Percentiles rank a stretch among this genome's conserved stretches.
phyloP scores from a whole-genome alignment of 164 flowering plant species.

The Dillenia turbinata region DNA sequence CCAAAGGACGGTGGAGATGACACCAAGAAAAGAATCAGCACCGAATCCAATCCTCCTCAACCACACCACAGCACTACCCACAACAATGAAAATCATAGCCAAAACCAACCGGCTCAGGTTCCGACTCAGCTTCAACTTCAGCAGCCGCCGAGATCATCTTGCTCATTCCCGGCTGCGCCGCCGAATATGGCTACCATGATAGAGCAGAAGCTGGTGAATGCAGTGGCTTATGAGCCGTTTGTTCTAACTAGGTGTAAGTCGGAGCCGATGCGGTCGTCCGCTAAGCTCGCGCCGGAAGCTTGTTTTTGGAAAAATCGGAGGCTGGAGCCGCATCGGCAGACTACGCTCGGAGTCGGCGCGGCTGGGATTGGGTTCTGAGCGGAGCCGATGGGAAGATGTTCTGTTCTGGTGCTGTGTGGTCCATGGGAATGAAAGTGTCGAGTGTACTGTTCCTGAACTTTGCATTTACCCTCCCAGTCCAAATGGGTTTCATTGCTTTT shows the following conservation, averaged over 20 bases:
- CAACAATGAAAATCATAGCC: conserved; percentile 2
- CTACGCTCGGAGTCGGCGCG: conserved; percentile 52
- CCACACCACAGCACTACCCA: conserved; percentile 3
- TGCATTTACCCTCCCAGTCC: neutral
- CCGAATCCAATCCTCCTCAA: conserved; percentile 20
- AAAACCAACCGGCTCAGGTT: no score
- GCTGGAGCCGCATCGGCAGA: conserved; percentile 57
- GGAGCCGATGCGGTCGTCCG: conserved; percentile 80
- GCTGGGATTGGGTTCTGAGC: conserved; percentile 70
- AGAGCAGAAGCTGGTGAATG: conserved; percentile 61
- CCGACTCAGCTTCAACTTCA: neutral
- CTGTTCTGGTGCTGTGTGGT: neutral
- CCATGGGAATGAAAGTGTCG: neutral
- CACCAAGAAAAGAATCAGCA: conserved; percentile 31
- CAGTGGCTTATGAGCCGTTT: conserved; percentile 67
- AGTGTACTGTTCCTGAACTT: no score
- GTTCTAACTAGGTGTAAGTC: conserved; percentile 90
- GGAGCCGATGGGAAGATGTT: neutral
- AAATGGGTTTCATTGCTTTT: neutral
- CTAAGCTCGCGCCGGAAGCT: conserved; percentile 59
- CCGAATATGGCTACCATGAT: conserved; percentile 55
- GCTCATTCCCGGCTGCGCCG: conserved; percentile 29
- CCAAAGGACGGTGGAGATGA: conserved; percentile 19
- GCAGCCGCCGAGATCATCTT: conserved; percentile 57
- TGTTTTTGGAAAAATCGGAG: conserved; percentile 81